Base-by-base conservation (phyloP, 1,284 basidiomycete genomes). In the Polyporus tsugae region DNA sequence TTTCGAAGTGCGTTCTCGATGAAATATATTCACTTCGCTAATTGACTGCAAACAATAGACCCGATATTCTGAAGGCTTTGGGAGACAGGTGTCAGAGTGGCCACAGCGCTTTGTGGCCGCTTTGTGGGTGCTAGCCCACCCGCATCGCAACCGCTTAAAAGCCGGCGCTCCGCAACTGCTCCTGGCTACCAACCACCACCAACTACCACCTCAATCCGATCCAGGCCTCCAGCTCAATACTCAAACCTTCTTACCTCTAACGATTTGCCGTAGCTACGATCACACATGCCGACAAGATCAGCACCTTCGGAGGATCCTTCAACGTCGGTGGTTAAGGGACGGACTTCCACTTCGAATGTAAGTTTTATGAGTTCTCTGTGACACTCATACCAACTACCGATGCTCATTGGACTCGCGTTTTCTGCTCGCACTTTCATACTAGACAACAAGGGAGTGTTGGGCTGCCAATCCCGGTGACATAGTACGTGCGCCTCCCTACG, bases 131-230 rank as follows among this genome's bases (percentile, higher is more conserved):
- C 52, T 29, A 2, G 11, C 11, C 7, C 9, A 11, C n/a, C 46
- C 22, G 22, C 46, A 4, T 49, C 46, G 46, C 52, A 33, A 53
- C 52, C 52, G 52, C 52, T 53, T 53, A 53, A 53, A 53, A 53
- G 29, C 25, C 4, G 52, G 52, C 52, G 52, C 52, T 53, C 52
- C 29, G 52, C 29, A 19, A 15, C 6, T 33, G 52, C 46, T 22
- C 10, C 9, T 19, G 4, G 1, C 5, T 33, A 4, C 52, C n/a
- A 53, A 53, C 52, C 52, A 53, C 52, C 15, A 53, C 52, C 13
- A 33, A 53, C 52, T 6, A 33, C 52, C 29, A 33, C 52, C 52
- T 11, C 52, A 15, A 33, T 17, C 25, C 52, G 17, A 15, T 33
- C 13, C 13, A 17, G 13, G 9, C 25, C 25, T 17, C 52, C 52